Evolutionary conservation across 2,329 filamentous ascomycete genomes (phyloP), one percentile per base, ranked within the genome.

Genomic region (Tolypocladium pustulatum): DNA sequence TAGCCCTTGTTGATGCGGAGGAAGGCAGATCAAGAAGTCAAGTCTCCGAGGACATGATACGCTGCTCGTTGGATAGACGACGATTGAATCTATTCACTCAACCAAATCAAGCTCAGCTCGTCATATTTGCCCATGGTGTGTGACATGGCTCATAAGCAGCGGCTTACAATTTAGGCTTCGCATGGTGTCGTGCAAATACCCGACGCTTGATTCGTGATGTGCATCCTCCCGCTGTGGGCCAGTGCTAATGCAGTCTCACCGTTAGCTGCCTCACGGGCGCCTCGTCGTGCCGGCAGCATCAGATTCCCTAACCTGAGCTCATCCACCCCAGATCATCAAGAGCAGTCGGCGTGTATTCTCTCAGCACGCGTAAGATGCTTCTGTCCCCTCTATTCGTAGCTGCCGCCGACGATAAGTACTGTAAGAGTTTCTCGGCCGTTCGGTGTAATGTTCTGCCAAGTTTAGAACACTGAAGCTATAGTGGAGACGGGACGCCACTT

Each of bases 71-170:
- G 59, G 67, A 71, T 80, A 80, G 79, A 79, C 59, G 77, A 75
- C 78, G 67, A 65, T 79, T 78, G 79, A 81, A 80, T 79, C 77
- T 79, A 79, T 75, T 15, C 53, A 40, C 53, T 13, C 34, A 30
- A 22, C n/a, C 34, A 30, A 40, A 54, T 0, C 13, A 6, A 8
- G 49, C 12, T n/a, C 27, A 49, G 46, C 20, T n/a, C 30, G 20
- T 27, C 30, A n/a, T 34, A 13, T n/a, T 0, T 9, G 8, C 49
- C 10, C 27, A 20, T 52, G 20, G n/a, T 34, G 27, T 15, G 49
- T 34, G 49, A 34, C 30, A 30, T n/a, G 27, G 27, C 46, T 10
- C 27, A 20, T 15, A 27, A 49, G 7, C 46, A 12, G 15, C 46
- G 7, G 46, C 46, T 52, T n/a, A 5, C 49, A 52, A n/a, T 9